Evolutionary conservation across 129 eudicot species (phyloP).

Genomic region (Arctium lappa): DNA sequence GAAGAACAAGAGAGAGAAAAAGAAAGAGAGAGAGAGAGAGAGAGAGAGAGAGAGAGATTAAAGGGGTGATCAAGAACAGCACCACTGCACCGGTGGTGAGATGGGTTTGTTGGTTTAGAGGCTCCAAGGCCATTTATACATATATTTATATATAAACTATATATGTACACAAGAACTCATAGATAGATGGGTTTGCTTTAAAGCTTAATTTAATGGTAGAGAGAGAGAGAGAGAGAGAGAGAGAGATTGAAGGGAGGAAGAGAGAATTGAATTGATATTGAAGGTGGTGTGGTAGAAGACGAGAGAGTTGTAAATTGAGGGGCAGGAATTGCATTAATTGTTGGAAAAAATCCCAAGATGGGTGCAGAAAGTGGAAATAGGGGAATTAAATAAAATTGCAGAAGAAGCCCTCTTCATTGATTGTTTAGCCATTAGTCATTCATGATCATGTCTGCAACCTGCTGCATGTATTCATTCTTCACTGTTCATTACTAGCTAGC

Average conservation of each 20-base stretch:
- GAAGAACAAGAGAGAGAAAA: slow-evolving; percentile 35
- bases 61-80: slow-evolving; percentile 26
- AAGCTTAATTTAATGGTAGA: slow-evolving; percentile 39
- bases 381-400: slow-evolving; percentile 52
- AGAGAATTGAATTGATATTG: slow-evolving; percentile 31
- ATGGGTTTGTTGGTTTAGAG: slow-evolving; percentile 52
- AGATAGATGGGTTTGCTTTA: slow-evolving; percentile 42
- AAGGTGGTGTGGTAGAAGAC: slow-evolving; percentile 48
- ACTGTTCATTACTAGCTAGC: neutral
- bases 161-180: slow-evolving; percentile 33
- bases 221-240: slow-evolving; percentile 4
- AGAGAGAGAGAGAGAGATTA: slow-evolving; percentile 13
- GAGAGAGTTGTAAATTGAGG: slow-evolving; percentile 57
- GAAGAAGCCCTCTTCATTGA: slow-evolving; percentile 51
- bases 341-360: slow-evolving; percentile 51
- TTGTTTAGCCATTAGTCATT: slow-evolving; percentile 44
- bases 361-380: slow-evolving; percentile 56
- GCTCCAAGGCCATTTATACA: slow-evolving; percentile 44
- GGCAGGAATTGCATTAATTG: slow-evolving; percentile 63
- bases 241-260: slow-evolving; percentile 24
- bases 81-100: slow-evolving; percentile 30
- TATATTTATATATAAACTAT: slow-evolving; percentile 29
- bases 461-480: neutral
- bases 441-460: slow-evolving; percentile 25
- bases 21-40: neutral